Evolutionary conservation across 768 basidiomycete genomes (phyloP).

Genomic region (Infundibulicybe gibba): DNA sequence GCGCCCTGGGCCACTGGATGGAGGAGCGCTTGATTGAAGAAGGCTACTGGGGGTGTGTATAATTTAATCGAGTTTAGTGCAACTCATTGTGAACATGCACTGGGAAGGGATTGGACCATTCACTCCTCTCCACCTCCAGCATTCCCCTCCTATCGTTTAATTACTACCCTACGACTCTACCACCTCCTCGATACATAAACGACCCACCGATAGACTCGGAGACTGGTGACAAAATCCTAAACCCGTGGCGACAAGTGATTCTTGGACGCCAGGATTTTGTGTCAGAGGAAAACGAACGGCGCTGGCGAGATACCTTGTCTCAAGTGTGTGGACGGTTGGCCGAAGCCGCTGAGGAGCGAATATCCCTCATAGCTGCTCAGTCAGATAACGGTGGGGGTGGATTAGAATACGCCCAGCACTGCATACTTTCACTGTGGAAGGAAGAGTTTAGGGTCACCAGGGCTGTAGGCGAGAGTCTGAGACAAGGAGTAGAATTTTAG

Average conservation of each 20-base stretch:
- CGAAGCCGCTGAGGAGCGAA: constrained; percentile 8
- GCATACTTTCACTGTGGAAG: constrained; percentile 51
- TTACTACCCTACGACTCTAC: constrained; percentile 67
- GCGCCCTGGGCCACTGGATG: constrained; percentile 38
- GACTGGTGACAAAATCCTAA: constrained; percentile 26
- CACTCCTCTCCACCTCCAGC: constrained; percentile 56
- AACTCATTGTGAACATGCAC: not conserved
- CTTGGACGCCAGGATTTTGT: constrained; percentile 39
- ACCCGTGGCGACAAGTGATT: constrained; percentile 54
- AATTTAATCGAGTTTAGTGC: not conserved
- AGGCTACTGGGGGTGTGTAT: constrained; percentile 81
- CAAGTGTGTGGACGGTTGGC: constrained; percentile 22
- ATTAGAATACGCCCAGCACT: constrained; percentile 5
- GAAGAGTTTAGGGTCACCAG: constrained; percentile 56
- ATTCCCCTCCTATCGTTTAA: constrained; percentile 78
- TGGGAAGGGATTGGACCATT: constrained; percentile 74
- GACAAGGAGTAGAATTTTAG: constrained; percentile 46
- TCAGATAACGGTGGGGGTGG: not conserved
- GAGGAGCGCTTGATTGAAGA: constrained; percentile 50
- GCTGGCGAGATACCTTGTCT: constrained; percentile 37
- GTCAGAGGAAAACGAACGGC: constrained; percentile 43
- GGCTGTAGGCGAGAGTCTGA: constrained; percentile 42
- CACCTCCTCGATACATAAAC: constrained; percentile 33
- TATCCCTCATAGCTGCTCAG: not conserved
- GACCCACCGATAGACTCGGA: constrained; percentile 13